phyloP scores from a whole-genome alignment of 768 basidiomycete genomes.

The Boletus huronensis region DNA sequence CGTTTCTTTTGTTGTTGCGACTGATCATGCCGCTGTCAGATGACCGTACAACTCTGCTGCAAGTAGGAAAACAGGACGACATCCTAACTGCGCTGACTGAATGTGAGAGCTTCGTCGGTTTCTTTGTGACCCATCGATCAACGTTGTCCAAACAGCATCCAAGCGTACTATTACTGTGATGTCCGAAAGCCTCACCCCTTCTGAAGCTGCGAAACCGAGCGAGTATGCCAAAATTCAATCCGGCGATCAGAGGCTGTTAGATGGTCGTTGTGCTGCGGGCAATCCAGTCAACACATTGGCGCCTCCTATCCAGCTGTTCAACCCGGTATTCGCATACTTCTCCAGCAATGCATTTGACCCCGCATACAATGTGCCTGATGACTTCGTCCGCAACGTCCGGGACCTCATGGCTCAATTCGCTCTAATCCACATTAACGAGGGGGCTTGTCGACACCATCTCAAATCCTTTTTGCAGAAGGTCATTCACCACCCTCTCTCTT shows the following conservation, averaged over 20 bases:
- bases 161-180: not conserved
- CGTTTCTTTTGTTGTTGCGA: too few relatives aligned
- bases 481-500: not conserved
- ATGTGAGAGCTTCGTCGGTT: too few relatives aligned
- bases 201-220: not conserved
- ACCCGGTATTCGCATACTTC: constrained; percentile 30
- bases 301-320: constrained; percentile 12
- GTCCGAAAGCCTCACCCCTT: not conserved
- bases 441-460: not conserved
- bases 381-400: constrained; percentile 1
- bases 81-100: too few relatives aligned
- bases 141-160: too few relatives aligned
- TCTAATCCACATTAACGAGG: constrained; percentile 9
- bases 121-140: too few relatives aligned
- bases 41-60: too few relatives aligned
- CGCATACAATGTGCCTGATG: not conserved
- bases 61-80: too few relatives aligned
- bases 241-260: not conserved
- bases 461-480: not conserved
- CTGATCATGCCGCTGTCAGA: too few relatives aligned
- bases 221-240: constrained; percentile 6
- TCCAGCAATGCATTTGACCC: constrained; percentile 17
- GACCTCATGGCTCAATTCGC: constrained; percentile 16
- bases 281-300: not conserved
- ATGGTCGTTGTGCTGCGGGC: constrained; percentile 5